Evolutionary conservation across 441 rosid species (phyloP), one percentile per base, ranked within the genome.

Genomic region (Dalechampia spathulata): DNA sequence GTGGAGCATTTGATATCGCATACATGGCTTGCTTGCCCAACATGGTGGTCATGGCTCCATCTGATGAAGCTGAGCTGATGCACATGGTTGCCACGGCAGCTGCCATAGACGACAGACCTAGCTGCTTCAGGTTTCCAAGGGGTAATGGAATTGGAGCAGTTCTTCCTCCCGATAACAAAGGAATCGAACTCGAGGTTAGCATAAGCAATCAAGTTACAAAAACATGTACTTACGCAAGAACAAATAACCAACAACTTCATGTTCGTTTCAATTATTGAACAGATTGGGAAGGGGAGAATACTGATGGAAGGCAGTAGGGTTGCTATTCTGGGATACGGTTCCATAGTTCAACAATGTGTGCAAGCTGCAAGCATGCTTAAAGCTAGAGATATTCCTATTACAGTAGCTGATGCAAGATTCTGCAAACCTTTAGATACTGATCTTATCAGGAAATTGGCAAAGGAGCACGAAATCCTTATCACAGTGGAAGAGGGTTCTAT

Each of bases 11-110:
- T 49, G 89, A 85, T 46, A 58, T 85, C 55, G 58, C 86, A 19
- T 85, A 67, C 69, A 85, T 85, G 93, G 83, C 93, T 49, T 80
- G 85, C 78, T 69, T 83, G 63, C 87, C 89, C 9, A 83, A 78
- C 71, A 85, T 83, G 89, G 85, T 85, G 47, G 89, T 85, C 60
- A 85, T 83, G 89, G 93, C 93, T 38, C 85, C 93, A 62, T 74
- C 89, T 0, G 89, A 85, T 60, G 93, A 85, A 71, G 85, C 85
- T 17, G 89, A 85, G 71, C 85, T 85, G 25, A 78, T 78, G 79
- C 83, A 83, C 74, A 83, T 82, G 79, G 87, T 85, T 62, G 93
- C 93, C 21, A 85, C 93, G 10, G 87, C 89, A 15, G 89, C 85
- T 39, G 74, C 76, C 41, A 85, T 85, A 38, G 85, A 85, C 44